Base-by-base conservation (phyloP, 768 basidiomycete genomes). In the Amanita polypyramis region DNA sequence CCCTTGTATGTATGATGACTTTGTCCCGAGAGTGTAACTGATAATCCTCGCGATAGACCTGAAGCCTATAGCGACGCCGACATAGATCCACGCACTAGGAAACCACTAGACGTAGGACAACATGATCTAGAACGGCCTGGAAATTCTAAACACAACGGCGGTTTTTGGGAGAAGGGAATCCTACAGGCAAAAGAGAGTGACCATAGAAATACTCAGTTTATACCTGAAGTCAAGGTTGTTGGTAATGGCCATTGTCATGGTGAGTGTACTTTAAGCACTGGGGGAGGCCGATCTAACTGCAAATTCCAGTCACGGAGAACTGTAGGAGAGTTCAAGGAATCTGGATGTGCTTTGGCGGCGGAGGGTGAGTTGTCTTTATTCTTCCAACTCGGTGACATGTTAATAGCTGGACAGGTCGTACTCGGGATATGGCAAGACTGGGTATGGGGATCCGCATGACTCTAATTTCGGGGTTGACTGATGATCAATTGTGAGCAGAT, bases 331-430 rank as follows among this genome's bases (percentile, higher is more conserved):
- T 91, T 14, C 75, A 81, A 49, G 89, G 89, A 8, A 75, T 97
- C 11, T 97, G 95, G 94, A 66, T 82, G 52, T 96, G 93, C 64
- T 94, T 94, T 59, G 85, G 85, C 6, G 89, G 89, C 34, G 88
- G 87, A 61, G 83, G 85, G 75, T 84, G 57, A 62, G 79, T 68
- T 30, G 23, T 8, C 17, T n/a, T 12, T 12, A 17, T 35, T 5
- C 17, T 23, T 7, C 15, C 20, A 19, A 38, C 3, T 48, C 35
- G 25, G 20, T 17, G 35, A 17, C 30, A 15, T 47, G 7, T 20
- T 25, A 45, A 32, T 41, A 11, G 20, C 43, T 35, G 6, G 47
- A 7, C 50, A 85, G 83, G 5, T 89, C 87, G 5, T 92, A 87
- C 60, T 83, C 85, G 29, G 89, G 82, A 30, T 93, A 91, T 54